A percentile compares a stretch with the other conserved stretches of the same genome.
Conservation (phyloP, 1,284 basidiomycete genomes). For the Ganoderma sinense region DNA sequence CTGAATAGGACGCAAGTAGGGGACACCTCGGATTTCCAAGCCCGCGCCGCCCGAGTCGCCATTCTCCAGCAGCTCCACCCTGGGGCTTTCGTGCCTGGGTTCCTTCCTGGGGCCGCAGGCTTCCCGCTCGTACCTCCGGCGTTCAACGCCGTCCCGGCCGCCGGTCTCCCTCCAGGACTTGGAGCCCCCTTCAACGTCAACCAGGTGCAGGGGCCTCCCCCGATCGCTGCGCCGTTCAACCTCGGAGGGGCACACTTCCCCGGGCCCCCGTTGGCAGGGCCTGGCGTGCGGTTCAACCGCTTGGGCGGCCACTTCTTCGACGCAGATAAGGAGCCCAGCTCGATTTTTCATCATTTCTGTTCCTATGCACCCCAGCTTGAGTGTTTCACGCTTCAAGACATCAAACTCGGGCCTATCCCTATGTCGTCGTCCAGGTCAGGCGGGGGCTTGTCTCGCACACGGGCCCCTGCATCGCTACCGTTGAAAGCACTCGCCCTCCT, state of each 20-base stretch:
- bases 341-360: neutral
- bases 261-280: neutral
- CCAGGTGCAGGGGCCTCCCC: too few relatives aligned
- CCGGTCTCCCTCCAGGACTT: too few relatives aligned
- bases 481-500: neutral
- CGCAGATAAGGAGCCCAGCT: neutral
- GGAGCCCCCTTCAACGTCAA: too few relatives aligned
- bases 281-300: neutral
- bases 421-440: neutral
- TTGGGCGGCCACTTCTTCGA: neutral
- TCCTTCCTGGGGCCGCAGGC: too few relatives aligned
- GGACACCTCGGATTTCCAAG: neutral
- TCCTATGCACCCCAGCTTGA: neutral
- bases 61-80: too few relatives aligned
- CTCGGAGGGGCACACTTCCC: neutral
- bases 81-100: too few relatives aligned
- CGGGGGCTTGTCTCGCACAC: neutral
- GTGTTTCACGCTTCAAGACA: neutral
- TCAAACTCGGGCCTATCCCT: neutral
- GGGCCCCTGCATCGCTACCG: neutral
- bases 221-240: too few relatives aligned
- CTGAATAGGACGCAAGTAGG: neutral
- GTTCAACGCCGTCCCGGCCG: too few relatives aligned
- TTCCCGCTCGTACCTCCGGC: too few relatives aligned
- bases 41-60: neutral